phyloP scores from a whole-genome alignment of 2,329 filamentous ascomycete species.

The Lecanicillium sp. region DNA sequence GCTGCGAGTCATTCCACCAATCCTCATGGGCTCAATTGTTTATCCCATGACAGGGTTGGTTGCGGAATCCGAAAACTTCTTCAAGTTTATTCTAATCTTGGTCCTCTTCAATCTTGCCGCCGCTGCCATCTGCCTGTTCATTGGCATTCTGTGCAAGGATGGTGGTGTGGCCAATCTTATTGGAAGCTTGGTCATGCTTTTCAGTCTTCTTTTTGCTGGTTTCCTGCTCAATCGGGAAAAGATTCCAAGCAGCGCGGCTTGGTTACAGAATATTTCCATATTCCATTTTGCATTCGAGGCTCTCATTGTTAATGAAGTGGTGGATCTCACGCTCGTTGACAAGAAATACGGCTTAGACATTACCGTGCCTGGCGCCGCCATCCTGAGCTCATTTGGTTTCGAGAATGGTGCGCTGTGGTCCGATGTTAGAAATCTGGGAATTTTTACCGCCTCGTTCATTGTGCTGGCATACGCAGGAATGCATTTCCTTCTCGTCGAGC shows the following conservation, averaged over 20 bases:
- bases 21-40: conserved; percentile 90
- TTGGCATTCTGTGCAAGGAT: conserved; percentile 92
- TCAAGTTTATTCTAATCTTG: conserved; percentile 84
- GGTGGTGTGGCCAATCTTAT: conserved; percentile 86
- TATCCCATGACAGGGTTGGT: conserved; percentile 97
- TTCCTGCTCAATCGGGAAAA: conserved; percentile 91
- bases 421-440: conserved; percentile 71
- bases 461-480: conserved; percentile 84
- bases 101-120: conserved; percentile 95
- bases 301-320: conserved; percentile 93
- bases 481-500: conserved; percentile 90
- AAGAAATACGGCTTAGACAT: conserved; percentile 96
- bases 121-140: conserved; percentile 87
- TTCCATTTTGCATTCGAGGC: conserved; percentile 98
- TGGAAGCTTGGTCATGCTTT: conserved; percentile 93
- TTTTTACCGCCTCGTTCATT: conserved; percentile 78
- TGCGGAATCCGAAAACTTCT: conserved; percentile 72
- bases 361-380: conserved; percentile 87
- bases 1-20: conserved; percentile 84
- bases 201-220: conserved; percentile 89
- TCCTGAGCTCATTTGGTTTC: conserved; percentile 91
- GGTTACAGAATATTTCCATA: conserved; percentile 90
- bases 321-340: conserved; percentile 80
- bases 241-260: conserved; percentile 75
- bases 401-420: conserved; percentile 78